These are phyloP conservation scores for Cenococcum geophilum DNA, from an alignment of 495 filamentous ascomycete species.

Conservation along the genomic window DNA sequence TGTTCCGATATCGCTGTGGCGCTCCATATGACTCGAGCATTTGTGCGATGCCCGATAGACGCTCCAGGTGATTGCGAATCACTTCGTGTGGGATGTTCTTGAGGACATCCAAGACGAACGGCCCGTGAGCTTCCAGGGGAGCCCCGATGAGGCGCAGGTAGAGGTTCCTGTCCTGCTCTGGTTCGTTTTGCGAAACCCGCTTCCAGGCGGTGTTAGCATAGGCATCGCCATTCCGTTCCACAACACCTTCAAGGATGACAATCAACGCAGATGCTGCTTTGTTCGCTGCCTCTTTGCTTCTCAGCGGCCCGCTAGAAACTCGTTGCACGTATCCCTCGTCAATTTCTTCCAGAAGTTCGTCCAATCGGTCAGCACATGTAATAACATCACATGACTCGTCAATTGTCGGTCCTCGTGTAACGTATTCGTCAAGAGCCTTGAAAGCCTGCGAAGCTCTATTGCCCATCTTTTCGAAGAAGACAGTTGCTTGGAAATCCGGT, in stretches of 20 bases:
- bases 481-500: conserved; percentile 21
- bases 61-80: conserved; percentile 21
- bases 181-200: conserved; percentile 9
- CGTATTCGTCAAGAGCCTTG: conserved; percentile 24
- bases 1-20: conserved; percentile 12
- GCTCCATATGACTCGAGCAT: conserved; percentile 10
- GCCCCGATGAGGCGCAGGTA: conserved; percentile 24
- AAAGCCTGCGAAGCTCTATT: conserved; percentile 21
- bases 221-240: conserved; percentile 17
- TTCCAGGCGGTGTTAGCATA: conserved; percentile 23
- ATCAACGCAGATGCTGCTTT: conserved; percentile 21
- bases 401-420: conserved; percentile 15
- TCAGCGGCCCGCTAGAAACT: background rate
- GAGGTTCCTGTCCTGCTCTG: conserved; percentile 18
- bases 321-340: conserved; percentile 17
- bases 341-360: conserved; percentile 10
- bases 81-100: conserved; percentile 19
- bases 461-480: conserved; percentile 29
- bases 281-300: conserved; percentile 11
- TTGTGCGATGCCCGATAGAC: conserved; percentile 6
- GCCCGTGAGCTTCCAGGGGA: background rate
- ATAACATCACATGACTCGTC: conserved; percentile 16
- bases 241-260: conserved; percentile 27
- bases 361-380: conserved; percentile 20
- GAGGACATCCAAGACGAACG: conserved; percentile 25